These are phyloP conservation scores for Effrenium voratum DNA, from an alignment of 73 alveolate genomes.

Conservation along the genomic window DNA sequence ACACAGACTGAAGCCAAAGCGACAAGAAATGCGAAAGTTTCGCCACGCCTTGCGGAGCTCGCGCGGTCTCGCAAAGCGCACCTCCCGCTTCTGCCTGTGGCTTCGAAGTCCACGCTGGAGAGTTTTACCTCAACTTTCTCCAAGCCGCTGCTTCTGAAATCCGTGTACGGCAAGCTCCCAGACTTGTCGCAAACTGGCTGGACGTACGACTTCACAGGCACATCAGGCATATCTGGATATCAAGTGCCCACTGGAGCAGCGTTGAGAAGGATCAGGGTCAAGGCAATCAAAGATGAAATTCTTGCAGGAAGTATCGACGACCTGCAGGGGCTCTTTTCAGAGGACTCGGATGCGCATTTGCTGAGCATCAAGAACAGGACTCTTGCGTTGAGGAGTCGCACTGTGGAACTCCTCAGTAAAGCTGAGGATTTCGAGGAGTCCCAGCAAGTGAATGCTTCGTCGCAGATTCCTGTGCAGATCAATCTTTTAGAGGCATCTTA, in stretches of 20 bases:
- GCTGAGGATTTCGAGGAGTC: too few species aligned
- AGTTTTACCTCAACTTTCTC: background rate
- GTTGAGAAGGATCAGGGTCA: slow-evolving; percentile 30
- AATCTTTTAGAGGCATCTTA: too few species aligned
- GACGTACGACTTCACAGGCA: background rate
- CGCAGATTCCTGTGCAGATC: too few species aligned
- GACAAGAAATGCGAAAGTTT: background rate
- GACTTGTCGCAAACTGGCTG: too few species aligned
- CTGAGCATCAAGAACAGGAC: background rate
- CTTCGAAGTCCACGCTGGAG: slow-evolving; percentile 34
- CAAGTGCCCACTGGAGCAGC: background rate
- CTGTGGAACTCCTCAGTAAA: slow-evolving; percentile 26
- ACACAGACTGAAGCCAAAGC: background rate
- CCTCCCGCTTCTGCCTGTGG: slow-evolving; percentile 44
- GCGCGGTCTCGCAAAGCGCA: slow-evolving; percentile 4
- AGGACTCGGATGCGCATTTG: background rate
- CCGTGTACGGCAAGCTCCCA: slow-evolving; percentile 34
- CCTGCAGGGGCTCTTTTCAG: background rate
- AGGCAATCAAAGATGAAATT: slow-evolving; percentile 21
- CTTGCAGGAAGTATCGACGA: background rate
- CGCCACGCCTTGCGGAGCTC: slow-evolving; percentile 38
- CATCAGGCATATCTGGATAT: background rate
- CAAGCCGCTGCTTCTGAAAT: background rate
- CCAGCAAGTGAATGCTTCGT: too few species aligned
- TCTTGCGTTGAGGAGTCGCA: slow-evolving; percentile 15